phyloP scores from a whole-genome alignment of 2,329 filamentous ascomycete genomes.

The Beauveria brongniartii region DNA sequence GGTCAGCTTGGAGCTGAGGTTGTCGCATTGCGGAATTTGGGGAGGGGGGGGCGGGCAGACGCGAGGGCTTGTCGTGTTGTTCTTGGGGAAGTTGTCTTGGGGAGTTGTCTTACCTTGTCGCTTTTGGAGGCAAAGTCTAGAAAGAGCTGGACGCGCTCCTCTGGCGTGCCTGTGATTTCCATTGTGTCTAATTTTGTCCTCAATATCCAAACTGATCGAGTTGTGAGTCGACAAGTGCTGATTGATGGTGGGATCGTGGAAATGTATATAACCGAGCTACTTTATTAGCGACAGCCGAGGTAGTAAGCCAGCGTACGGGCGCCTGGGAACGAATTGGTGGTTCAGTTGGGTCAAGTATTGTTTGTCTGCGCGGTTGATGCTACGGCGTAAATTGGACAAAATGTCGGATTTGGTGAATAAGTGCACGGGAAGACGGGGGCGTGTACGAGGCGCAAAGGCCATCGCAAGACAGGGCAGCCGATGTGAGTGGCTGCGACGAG shows the following conservation, averaged over 20 bases:
- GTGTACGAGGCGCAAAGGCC: neutral
- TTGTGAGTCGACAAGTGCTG: neutral
- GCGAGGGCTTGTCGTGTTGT: neutral
- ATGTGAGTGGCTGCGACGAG: neutral
- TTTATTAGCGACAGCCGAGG: too few species aligned
- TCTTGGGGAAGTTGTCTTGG: neutral
- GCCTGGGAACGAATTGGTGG: too few species aligned
- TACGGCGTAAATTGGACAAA: too few species aligned
- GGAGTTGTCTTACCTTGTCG: neutral
- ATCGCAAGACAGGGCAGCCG: too few species aligned
- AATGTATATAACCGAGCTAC: too few species aligned
- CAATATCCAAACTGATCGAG: neutral
- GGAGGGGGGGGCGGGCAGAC: neutral
- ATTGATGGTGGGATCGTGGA: neutral
- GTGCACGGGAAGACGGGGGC: neutral
- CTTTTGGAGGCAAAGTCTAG: neutral
- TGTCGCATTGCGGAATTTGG: too few species aligned
- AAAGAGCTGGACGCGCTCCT: neutral
- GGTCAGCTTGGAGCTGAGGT: neutral
- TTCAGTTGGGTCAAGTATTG: too few species aligned
- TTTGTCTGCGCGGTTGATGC: too few species aligned
- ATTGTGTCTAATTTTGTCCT: neutral
- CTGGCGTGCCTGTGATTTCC: neutral
- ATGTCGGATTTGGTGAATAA: neutral
- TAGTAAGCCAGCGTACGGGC: too few species aligned